Percentiles rank a stretch among this genome's conserved stretches.
Conservation (phyloP, 108 stramenopile species). For the Cyclostephanos invisitatus region DNA sequence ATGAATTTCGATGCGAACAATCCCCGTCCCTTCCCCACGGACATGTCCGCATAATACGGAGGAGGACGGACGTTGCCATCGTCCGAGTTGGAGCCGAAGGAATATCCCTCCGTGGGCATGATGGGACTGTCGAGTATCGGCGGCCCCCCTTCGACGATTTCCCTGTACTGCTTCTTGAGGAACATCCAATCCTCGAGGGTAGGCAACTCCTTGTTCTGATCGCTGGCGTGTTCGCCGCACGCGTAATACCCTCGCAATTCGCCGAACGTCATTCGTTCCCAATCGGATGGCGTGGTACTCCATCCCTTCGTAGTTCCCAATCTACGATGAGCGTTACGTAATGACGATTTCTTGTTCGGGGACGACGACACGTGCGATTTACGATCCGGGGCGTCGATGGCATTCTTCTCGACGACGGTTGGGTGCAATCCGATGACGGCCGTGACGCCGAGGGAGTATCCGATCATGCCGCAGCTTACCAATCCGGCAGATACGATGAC, state of each 20-base stretch:
- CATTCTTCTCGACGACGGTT: background rate
- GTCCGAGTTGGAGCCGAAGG: background rate
- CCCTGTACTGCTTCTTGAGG: slow-evolving; percentile 1
- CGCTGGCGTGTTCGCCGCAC: background rate
- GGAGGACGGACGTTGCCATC: background rate
- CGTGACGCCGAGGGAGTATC: background rate
- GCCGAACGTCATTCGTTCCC: background rate
- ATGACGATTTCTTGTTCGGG: too few species aligned
- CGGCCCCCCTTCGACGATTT: background rate
- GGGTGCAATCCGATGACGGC: too few species aligned
- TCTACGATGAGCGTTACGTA: background rate
- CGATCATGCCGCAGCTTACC: background rate
- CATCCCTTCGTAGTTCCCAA: background rate
- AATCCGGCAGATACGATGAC: background rate
- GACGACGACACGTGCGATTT: too few species aligned
- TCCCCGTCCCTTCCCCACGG: slow-evolving; percentile 4
- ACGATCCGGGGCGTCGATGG: too few species aligned
- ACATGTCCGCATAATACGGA: background rate
- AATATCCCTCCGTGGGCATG: background rate
- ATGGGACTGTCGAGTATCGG: background rate
- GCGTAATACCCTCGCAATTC: background rate
- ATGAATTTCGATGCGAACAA: slow-evolving; percentile 1
- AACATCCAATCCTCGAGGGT: background rate
- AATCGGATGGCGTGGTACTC: background rate
- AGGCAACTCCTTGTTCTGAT: slow-evolving; percentile 3